Base-by-base conservation (phyloP, 1,284 basidiomycete species). In the Ceratobasidium sp. region DNA sequence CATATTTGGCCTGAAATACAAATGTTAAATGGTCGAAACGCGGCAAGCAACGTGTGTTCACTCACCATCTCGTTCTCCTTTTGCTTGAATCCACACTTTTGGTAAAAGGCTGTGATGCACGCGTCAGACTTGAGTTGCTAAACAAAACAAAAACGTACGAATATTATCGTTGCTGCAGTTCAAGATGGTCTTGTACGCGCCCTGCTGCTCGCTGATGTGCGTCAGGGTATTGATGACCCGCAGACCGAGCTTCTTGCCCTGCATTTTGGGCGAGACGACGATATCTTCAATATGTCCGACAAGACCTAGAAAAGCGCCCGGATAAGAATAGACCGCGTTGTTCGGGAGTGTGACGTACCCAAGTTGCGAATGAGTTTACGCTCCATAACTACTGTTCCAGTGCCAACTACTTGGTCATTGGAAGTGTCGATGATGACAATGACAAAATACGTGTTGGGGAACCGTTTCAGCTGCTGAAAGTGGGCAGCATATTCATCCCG, bases 211-310 rank as follows among this genome's bases (percentile, higher is more conserved):
- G 77, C 91, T 91, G 79, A 96, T 88, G 75, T 85, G 83, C 18
- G 92, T 92, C 76, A 98, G 85, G 3, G 92, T 89, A 76, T 93
- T 87, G 79, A 99, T 97, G 77, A 98, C 85, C 76, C 90, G 85
- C 81, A 94, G 83, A 0, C 97, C 97, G 36, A 99, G 86, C 78
- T 92, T 93, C 82, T 92, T 93, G 48, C 97, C 97, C 83, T 97
- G 94, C 80, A 91, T 88, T 53, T 82, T 84, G 81, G 91, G 89
- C 81, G 93, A 90, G 2, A 98, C 96, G 1, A 94, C 95, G 76
- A 99, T 98, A 79, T 99, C 97, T 82, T 99, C 97, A 75, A 99
- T 97, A 79, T 99, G 97, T 0, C 95, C 97, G 9, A 94, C 93
- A 72, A 85, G 84, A 23, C 93, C 93, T 18, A 92, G 32, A 53